Evolutionary conservation across 495 filamentous ascomycete genomes (phyloP).

Genomic region (Evansstolkia leycettana): DNA sequence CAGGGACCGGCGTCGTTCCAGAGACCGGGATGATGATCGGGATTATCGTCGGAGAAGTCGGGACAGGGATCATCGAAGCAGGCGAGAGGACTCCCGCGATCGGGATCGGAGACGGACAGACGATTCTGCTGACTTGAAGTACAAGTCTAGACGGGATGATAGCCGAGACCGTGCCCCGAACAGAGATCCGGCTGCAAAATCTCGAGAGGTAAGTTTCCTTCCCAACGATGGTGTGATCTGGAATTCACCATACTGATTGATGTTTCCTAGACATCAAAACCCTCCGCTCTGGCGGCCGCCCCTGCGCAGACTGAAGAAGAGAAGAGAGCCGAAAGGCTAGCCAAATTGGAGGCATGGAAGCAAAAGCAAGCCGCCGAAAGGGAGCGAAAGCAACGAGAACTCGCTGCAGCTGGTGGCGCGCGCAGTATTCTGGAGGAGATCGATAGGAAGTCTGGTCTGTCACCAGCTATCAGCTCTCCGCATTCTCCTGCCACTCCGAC

Average conservation of each 20-base stretch:
- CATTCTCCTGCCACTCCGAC: conserved; percentile 39
- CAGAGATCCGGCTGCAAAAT: conserved; percentile 28
- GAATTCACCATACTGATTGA: neutral
- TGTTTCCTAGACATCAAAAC: conserved; percentile 23
- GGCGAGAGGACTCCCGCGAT: conserved; percentile 74
- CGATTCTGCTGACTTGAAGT: conserved; percentile 63
- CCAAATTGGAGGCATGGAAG: conserved; percentile 86
- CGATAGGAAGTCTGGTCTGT: conserved; percentile 53
- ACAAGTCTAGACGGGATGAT: conserved; percentile 57
- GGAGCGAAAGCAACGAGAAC: conserved; percentile 61
- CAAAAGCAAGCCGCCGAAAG: conserved; percentile 72
- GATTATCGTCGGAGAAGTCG: conserved; percentile 54
- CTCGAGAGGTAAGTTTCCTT: conserved; percentile 41
- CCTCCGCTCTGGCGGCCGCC: conserved; percentile 37
- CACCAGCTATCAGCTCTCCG: conserved; percentile 42
- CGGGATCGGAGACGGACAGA: conserved; percentile 56
- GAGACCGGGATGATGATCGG: conserved; percentile 45
- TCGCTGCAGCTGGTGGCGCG: conserved; percentile 45
- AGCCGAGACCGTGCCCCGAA: conserved; percentile 40
- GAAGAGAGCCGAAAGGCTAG: conserved; percentile 71
- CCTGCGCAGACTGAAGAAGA: conserved; percentile 59
- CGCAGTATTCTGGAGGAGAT: conserved; percentile 62
- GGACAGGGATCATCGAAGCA: conserved; percentile 61
- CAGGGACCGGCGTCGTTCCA: conserved; percentile 47
- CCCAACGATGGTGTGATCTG: conserved; percentile 17